Percentiles rank a stretch among this genome's conserved stretches.
phyloP scores from a whole-genome alignment of 768 basidiomycete species.

The Cubamyces lactineus region DNA sequence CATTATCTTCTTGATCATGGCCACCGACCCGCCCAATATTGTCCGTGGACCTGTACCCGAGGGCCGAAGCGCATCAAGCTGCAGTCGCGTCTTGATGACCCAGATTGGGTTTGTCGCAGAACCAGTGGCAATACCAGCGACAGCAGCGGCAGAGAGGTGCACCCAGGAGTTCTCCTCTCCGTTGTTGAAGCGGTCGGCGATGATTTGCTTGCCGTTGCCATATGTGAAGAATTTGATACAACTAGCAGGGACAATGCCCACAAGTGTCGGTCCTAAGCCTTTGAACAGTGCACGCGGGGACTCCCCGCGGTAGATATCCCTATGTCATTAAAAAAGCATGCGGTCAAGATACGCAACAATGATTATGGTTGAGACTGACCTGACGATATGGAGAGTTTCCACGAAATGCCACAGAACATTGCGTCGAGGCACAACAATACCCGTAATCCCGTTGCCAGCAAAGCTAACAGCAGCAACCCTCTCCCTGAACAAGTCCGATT shows the following conservation, averaged over 20 bases:
- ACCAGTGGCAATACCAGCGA: conserved; percentile 85
- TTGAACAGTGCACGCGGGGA: conserved; percentile 90
- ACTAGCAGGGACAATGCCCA: conserved; percentile 93
- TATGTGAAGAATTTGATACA: conserved; percentile 99
- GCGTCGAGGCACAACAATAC: conserved; percentile 36
- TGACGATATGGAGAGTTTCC: conserved; percentile 88
- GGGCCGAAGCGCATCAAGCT: conserved; percentile 59
- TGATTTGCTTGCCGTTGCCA: conserved; percentile 92
- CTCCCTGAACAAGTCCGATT: conserved; percentile 80
- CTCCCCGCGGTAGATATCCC: conserved; percentile 88
- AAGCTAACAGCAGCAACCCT: conserved; percentile 40
- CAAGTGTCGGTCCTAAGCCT: conserved; percentile 91
- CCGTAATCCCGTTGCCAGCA: conserved; percentile 38
- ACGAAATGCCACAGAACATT: conserved; percentile 91
- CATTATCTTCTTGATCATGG: conserved; percentile 73
- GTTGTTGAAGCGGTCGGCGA: conserved; percentile 80
- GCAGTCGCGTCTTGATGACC: conserved; percentile 97
- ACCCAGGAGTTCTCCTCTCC: conserved; percentile 83
- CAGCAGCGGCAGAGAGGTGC: conserved; percentile 83
- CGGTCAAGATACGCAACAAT: too few relatives aligned
- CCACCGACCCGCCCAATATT: conserved; percentile 55
- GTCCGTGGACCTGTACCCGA: conserved; percentile 17
- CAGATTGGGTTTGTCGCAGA: conserved; percentile 97
- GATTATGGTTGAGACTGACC: too few relatives aligned
- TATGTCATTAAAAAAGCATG: conserved; percentile 32